phyloP scores from a whole-genome alignment of 2,329 filamentous ascomycete genomes.

The Tolypocladium pustulatum region DNA sequence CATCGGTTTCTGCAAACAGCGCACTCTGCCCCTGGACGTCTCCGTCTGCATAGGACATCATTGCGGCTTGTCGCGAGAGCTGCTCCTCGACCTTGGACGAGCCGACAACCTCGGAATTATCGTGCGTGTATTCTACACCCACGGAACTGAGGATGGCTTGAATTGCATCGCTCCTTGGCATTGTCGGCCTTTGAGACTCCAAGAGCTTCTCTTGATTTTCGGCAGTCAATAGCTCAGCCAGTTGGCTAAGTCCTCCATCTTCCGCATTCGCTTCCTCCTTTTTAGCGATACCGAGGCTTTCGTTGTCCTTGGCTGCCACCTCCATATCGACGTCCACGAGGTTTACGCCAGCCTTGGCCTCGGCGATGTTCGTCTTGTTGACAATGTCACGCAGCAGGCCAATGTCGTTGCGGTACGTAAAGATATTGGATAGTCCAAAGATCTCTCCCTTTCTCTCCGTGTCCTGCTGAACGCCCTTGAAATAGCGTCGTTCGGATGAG shows the following conservation, averaged over 20 bases:
- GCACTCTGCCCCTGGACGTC: slow-evolving; percentile 39
- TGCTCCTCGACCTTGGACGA: slow-evolving; percentile 84
- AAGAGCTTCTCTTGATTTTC: slow-evolving; percentile 33
- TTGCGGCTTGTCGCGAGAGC: slow-evolving; percentile 66
- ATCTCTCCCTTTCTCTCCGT: slow-evolving; percentile 81
- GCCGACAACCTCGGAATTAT: slow-evolving; percentile 91
- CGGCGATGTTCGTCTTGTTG: slow-evolving; percentile 95
- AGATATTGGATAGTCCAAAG: slow-evolving; percentile 81
- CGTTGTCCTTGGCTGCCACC: slow-evolving; percentile 44
- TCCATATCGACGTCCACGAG: slow-evolving; percentile 69
- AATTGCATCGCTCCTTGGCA: slow-evolving; percentile 58
- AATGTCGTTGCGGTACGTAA: slow-evolving; percentile 69
- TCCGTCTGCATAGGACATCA: slow-evolving; percentile 34
- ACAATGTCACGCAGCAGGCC: slow-evolving; percentile 88
- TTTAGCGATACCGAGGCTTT: slow-evolving; percentile 30
- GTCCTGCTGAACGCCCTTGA: slow-evolving; percentile 84
- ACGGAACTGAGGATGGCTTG: slow-evolving; percentile 81
- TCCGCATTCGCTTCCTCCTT: slow-evolving; percentile 43
- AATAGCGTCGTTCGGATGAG: slow-evolving; percentile 85
- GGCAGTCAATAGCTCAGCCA: slow-evolving; percentile 44
- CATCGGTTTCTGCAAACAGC: slow-evolving; percentile 46
- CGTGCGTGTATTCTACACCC: slow-evolving; percentile 90
- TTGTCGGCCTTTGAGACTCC: slow-evolving; percentile 23
- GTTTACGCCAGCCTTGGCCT: slow-evolving; percentile 75
- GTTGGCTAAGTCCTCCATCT: slow-evolving; percentile 59